Conservation (phyloP, 192 early-diverging fungal genomes). For the Backusella parvicylindrica region DNA sequence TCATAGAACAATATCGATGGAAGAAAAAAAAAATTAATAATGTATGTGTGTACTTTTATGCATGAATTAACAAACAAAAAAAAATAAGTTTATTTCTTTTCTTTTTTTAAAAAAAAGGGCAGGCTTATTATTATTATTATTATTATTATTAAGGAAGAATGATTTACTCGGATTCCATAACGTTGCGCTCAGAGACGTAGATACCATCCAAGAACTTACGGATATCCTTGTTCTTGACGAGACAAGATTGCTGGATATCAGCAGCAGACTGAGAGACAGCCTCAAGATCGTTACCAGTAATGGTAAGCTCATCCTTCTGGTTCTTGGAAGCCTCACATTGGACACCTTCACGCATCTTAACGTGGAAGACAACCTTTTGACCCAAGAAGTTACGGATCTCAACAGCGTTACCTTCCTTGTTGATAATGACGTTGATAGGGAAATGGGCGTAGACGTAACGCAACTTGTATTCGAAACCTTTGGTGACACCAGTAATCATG, state of each 20-base stretch:
- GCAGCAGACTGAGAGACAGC: slow-evolving; percentile 95
- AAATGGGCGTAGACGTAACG: slow-evolving; percentile 99
- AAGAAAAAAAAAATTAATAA: too few relatives aligned
- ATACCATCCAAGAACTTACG: slow-evolving; percentile 74
- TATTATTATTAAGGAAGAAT: background rate
- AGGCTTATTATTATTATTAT: too few relatives aligned
- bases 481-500: slow-evolving; percentile 97
- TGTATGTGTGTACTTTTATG: too few relatives aligned
- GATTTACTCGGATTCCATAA: slow-evolving; percentile 47
- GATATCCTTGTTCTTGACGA: slow-evolving; percentile 99
- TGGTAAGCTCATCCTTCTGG: slow-evolving; percentile 93
- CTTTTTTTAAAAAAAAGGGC: background rate
- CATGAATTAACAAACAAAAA: background rate
- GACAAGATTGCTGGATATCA: slow-evolving; percentile 88
- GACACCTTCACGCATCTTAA: slow-evolving; percentile 85
- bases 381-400: slow-evolving; percentile 99
- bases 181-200: slow-evolving; percentile 42
- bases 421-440: slow-evolving; percentile 94
- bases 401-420: slow-evolving; percentile 66
- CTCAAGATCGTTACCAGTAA: slow-evolving; percentile 91
- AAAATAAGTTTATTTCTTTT: background rate
- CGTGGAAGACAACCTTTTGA: slow-evolving; percentile 86
- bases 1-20: background rate
- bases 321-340: slow-evolving; percentile 66
- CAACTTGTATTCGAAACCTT: slow-evolving; percentile 99